Percentiles rank a stretch among this genome's conserved stretches.
Conservation (phyloP, 352 stramenopile genomes). For the Globisporangium yorkense region DNA sequence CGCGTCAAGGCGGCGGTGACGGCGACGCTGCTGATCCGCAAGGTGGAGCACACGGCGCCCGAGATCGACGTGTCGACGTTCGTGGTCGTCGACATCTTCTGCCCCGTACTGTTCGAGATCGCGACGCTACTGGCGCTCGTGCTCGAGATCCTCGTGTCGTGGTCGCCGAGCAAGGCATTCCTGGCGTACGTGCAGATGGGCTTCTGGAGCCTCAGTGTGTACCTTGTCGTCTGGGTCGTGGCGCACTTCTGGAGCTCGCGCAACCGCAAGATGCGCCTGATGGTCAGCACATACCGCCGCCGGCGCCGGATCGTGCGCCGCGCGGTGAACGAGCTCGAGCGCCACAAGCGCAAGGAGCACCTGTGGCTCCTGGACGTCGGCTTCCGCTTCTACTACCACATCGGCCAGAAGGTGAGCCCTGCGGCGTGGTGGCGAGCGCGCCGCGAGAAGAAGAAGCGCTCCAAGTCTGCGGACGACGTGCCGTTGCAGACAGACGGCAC, state of each 20-base stretch:
- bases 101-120: conserved; percentile 65
- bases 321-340: conserved; percentile 40
- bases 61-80: conserved; percentile 71
- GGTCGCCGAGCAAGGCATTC: conserved; percentile 59
- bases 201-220: conserved; percentile 52
- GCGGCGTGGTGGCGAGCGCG: conserved; percentile 9
- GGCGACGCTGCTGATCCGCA: conserved; percentile 52
- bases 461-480: conserved; percentile 7
- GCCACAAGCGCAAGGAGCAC: conserved; percentile 57
- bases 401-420: conserved; percentile 40
- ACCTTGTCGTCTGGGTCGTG: conserved; percentile 64
- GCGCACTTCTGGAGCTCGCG: conserved; percentile 77
- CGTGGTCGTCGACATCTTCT: conserved; percentile 68
- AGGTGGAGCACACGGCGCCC: conserved; percentile 47
- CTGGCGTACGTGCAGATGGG: conserved; percentile 64
- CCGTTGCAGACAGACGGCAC: conserved; percentile 8
- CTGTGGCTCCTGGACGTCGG: conserved; percentile 73
- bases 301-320: conserved; percentile 45
- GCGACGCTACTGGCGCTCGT: conserved; percentile 43
- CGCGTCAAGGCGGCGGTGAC: conserved; percentile 43
- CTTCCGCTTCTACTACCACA: conserved; percentile 65
- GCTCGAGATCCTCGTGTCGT: conserved; percentile 41
- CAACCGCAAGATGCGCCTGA: conserved; percentile 67
- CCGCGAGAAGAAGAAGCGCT: neutral
- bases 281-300: conserved; percentile 75